These are phyloP conservation scores for Hibiscus trionum DNA, from an alignment of 345 rosid genomes.

Conservation along the genomic window DNA sequence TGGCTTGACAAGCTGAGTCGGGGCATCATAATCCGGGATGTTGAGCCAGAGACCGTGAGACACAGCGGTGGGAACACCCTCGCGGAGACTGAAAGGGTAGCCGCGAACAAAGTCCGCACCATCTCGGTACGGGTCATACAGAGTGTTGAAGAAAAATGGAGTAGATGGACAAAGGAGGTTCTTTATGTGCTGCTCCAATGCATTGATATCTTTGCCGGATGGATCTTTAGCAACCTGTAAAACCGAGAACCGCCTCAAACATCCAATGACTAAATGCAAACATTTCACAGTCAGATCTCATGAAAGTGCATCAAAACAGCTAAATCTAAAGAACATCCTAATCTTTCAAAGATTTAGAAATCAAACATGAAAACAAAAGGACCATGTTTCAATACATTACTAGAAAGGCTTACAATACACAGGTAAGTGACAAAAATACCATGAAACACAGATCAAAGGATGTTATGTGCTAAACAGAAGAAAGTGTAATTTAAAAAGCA, in stretches of 20 bases:
- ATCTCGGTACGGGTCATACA: constrained; percentile 77
- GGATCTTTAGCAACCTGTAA: constrained; percentile 84
- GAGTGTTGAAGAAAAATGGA: constrained; percentile 85
- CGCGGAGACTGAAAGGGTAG: constrained; percentile 89
- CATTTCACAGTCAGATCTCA: neutral
- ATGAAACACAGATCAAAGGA: constrained; percentile 9
- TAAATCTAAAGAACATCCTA: neutral
- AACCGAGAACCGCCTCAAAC: neutral
- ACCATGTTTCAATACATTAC: neutral
- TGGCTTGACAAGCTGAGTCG: constrained; percentile 90
- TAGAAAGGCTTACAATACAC: neutral
- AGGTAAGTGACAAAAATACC: neutral
- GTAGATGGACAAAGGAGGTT: constrained; percentile 66
- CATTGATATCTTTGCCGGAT: constrained; percentile 70
- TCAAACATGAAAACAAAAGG: neutral
- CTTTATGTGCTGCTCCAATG: constrained; percentile 86
- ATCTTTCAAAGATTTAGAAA: neutral
- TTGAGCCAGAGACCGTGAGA: constrained; percentile 95
- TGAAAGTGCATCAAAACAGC: neutral
- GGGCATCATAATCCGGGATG: constrained; percentile 93
- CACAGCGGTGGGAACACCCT: constrained; percentile 76
- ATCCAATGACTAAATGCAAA: neutral
- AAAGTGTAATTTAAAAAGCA: neutral
- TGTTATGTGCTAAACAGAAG: neutral
- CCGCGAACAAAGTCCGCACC: constrained; percentile 94